Evolutionary conservation across 1,139 yeast genomes (phyloP), one percentile per base, ranked within the genome.

Genomic region (Yamadazyma diospyri): DNA sequence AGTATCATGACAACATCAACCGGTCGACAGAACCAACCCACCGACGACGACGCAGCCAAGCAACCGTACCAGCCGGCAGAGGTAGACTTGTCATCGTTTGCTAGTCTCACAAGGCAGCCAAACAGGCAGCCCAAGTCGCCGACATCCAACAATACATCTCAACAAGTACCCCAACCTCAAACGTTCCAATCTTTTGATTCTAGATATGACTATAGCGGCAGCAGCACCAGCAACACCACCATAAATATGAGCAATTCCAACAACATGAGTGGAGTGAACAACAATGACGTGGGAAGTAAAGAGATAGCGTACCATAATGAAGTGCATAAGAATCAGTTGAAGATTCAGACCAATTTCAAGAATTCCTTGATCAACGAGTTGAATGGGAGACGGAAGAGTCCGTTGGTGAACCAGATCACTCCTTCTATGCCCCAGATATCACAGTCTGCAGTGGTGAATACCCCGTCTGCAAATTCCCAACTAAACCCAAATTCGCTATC

Each of bases 21-120:
- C 7, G 16, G 15, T n/a, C n/a, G n/a, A n/a, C n/a, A n/a, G n/a
- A 13, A n/a, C 10, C 10, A 25, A 7, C n/a, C 10, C 12, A 20
- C 13, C 16, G 13, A 7, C 13, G 11, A 28, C n/a, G 32, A 29
- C 4, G 6, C 10, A 5, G 29, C 23, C 14, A 32, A 37, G 36
- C 18, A 61, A 35, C 72, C 73, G 1, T 73, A 72, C 47, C 72
- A 68, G 35, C 78, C 78, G 0, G 78, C 79, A 1, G 74, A 72
- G 40, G 78, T 70, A 6, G 79, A 73, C 41, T 57, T 73, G 40
- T 62, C 72, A 5, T 57, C 72, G 12, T 68, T 69, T 51, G 68
- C 74, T 3, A 66, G 73, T 44, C 55, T 69, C 29, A 69, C 75
- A 4, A 53, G 75, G 32, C 75, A 69, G 44, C 69, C 71, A 16